Conservation (phyloP, 345 rosid genomes). For the Gossypium australe region DNA sequence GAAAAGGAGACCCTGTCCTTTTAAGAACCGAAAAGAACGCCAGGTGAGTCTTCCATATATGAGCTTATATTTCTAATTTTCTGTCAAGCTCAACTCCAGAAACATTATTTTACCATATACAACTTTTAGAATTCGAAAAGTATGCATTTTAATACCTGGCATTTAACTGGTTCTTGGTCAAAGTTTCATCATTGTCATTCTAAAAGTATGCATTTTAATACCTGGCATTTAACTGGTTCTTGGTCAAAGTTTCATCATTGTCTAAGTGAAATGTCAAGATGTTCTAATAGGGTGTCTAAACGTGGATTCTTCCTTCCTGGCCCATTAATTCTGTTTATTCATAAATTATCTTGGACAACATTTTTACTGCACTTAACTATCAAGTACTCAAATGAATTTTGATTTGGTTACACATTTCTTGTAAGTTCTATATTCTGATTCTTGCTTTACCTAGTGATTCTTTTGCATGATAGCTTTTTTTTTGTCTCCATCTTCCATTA, state of each 20-base stretch:
- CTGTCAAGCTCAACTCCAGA: neutral
- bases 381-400: neutral
- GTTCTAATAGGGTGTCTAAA: neutral
- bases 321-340: neutral
- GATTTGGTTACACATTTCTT: neutral
- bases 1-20: slow-evolving; percentile 31
- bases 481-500: neutral
- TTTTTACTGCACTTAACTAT: neutral
- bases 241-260: neutral
- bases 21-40: slow-evolving; percentile 27
- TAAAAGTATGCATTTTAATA: neutral
- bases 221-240: neutral
- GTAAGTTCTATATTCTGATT: neutral
- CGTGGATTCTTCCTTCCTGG: neutral
- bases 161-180: neutral
- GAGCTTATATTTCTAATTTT: neutral
- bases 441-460: neutral
- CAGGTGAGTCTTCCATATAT: slow-evolving; percentile 28
- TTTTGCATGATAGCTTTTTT: neutral
- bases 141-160: neutral
- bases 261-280: neutral
- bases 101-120: neutral
- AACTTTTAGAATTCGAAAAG: neutral
- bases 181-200: neutral
- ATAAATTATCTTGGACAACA: neutral